Evolutionary conservation across 306 rosid genomes (phyloP).

Genomic region (peach (Prunus persica)): Prunus_persica_NCBIv2 NC_034011.1:5636501-5637000

Average conservation of each 20-base stretch:
- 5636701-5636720: slow-evolving; percentile 90
- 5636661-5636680: slow-evolving; percentile 44
- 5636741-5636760: slow-evolving; percentile 65
- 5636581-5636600: slow-evolving; percentile 41
- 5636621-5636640: too few relatives aligned
- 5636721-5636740: slow-evolving; percentile 82
- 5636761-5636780: slow-evolving; percentile 52
- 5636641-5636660: too few relatives aligned
- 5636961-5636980: slow-evolving; percentile 76
- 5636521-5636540: slow-evolving; percentile 67
- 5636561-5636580: slow-evolving; percentile 67
- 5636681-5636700: slow-evolving; percentile 70
- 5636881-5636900: neutral
- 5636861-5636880: neutral
- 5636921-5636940: neutral
- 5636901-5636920: neutral
- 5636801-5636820: slow-evolving; percentile 79
- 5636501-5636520: slow-evolving; percentile 62
- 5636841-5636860: slow-evolving; percentile 24
- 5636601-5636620: neutral
- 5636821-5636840: slow-evolving; percentile 44
- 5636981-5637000: slow-evolving; percentile 63
- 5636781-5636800: slow-evolving; percentile 64
- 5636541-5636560: slow-evolving; percentile 51
- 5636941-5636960: slow-evolving; percentile 35